Base-by-base conservation (phyloP, 2,329 filamentous ascomycete genomes). In the Aureobasidium lini region DNA sequence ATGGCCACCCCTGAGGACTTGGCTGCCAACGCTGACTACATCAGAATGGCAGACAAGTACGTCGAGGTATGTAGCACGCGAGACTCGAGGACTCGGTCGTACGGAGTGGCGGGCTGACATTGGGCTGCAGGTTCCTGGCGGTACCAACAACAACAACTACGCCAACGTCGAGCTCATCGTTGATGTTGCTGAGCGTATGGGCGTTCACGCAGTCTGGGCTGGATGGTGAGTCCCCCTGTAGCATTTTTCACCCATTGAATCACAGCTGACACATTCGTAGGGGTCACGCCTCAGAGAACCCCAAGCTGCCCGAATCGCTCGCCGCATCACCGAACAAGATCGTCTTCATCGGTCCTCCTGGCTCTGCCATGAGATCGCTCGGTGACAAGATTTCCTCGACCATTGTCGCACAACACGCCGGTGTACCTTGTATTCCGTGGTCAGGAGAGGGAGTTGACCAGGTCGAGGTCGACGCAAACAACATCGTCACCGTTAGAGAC, bases 61-160 rank as follows among this genome's bases (percentile, higher is more conserved):
- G 94, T 99, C 68, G 94, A 99, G 79, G 81, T 83, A 73, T 57
- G 77, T 67, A 56, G 23, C 42, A 9, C 8, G 10, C 31, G n/a
- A 46, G 40, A 56, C 52, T 56, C 52, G 52, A 56, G 40, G 10
- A 46, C 16, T 40, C 42, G 43, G 34, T 18, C 32, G 31, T 16
- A 32, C 39, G 15, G 39, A 53, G 39, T 42, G 32, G 43, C 60
- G 58, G 52, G 57, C 60, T 57, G 48, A 43, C 42, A 60, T 10
- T 60, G 18, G 34, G 6, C 16, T 64, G 63, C 68, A 83, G 81
- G 93, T 99, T 63, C 94, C 94, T 36, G 94, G 94, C 71, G 94
- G 94, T 72, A 99, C 94, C 63, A 99, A 99, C 81, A 99, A 99
- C 83, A 96, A 99, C 86, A 99, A 99, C 78, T 99, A 99, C 77